Evolutionary conservation across 139 green algal genomes (phyloP).

Genomic region (Penium margaritaceum): DNA sequence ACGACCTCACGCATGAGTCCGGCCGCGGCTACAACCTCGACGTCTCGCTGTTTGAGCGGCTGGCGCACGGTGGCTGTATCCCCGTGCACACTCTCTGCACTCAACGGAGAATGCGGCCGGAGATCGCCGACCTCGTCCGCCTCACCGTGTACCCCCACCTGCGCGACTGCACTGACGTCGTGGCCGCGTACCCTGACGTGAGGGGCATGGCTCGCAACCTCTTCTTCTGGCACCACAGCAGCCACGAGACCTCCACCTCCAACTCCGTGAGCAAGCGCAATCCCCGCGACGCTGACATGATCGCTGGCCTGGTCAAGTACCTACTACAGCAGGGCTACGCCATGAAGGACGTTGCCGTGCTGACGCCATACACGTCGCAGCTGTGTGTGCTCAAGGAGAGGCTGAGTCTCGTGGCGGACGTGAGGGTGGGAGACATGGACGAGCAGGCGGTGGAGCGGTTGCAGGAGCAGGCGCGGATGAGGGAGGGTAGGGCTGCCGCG

Average conservation of each 20-base stretch:
- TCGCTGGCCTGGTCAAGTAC: slow-evolving; percentile 49
- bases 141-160: slow-evolving; percentile 52
- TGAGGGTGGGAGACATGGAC: slow-evolving; percentile 57
- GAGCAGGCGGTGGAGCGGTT: slow-evolving; percentile 42
- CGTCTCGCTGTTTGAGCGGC: slow-evolving; percentile 73
- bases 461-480: slow-evolving; percentile 44
- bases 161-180: slow-evolving; percentile 32
- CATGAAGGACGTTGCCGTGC: slow-evolving; percentile 56
- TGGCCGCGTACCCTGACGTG: slow-evolving; percentile 13
- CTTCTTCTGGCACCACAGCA: slow-evolving; percentile 59
- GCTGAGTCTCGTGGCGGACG: slow-evolving; percentile 40
- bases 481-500: neutral
- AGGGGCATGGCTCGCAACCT: slow-evolving; percentile 38
- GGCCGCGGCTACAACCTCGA: slow-evolving; percentile 38
- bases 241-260: slow-evolving; percentile 55
- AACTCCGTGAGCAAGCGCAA: slow-evolving; percentile 60
- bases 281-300: slow-evolving; percentile 53
- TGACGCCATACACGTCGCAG: slow-evolving; percentile 74
- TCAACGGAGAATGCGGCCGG: slow-evolving; percentile 69
- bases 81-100: slow-evolving; percentile 52
- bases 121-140: slow-evolving; percentile 49
- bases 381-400: slow-evolving; percentile 47
- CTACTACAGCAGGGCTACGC: slow-evolving; percentile 59
- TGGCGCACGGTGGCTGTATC: no score
- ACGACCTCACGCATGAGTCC: slow-evolving; percentile 51